Percentiles rank a stretch among this genome's conserved stretches.
phyloP scores from a whole-genome alignment of 2,329 filamentous ascomycete species.

The Colletotrichum sp. region DNA sequence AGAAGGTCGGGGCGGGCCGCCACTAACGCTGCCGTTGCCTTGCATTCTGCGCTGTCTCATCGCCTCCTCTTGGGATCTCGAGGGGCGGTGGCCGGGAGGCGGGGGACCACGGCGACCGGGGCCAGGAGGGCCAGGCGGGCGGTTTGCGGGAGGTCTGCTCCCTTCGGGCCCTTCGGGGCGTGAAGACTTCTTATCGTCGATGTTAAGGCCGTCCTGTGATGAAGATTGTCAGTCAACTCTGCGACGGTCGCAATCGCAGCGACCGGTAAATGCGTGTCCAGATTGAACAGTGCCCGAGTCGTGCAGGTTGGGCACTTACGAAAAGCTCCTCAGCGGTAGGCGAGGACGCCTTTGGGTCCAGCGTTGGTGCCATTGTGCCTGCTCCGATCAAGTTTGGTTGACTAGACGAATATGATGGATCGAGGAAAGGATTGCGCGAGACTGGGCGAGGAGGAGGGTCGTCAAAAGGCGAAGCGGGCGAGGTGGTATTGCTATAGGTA shows the following conservation, averaged over 20 bases:
- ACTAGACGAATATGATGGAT: constrained; percentile 47
- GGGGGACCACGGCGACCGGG: constrained; percentile 47
- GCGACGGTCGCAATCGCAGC: not conserved
- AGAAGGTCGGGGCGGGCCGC: constrained; percentile 32
- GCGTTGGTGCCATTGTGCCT: constrained; percentile 54
- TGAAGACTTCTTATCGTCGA: constrained; percentile 61
- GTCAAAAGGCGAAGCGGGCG: constrained; percentile 63
- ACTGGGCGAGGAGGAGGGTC: constrained; percentile 64
- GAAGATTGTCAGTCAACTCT: constrained; percentile 7
- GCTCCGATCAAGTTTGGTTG: constrained; percentile 40
- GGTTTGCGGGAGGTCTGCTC: constrained; percentile 37
- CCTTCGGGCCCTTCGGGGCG: constrained; percentile 34
- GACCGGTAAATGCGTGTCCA: not conserved
- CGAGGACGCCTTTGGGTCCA: constrained; percentile 51
- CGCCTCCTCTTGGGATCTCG: constrained; percentile 71
- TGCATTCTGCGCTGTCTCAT: constrained; percentile 52
- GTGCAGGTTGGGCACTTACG: constrained; percentile 58
- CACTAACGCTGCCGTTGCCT: constrained; percentile 36
- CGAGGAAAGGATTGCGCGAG: constrained; percentile 80
- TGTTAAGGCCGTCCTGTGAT: constrained; percentile 67
- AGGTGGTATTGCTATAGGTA: constrained; percentile 35
- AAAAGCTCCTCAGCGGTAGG: constrained; percentile 74
- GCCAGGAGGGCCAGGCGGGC: constrained; percentile 42
- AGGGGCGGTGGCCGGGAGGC: constrained; percentile 60
- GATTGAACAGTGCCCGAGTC: not conserved